Percentiles rank a stretch among this genome's conserved stretches.
Evolutionary conservation across 2,329 filamentous ascomycete genomes (phyloP).

Genomic region (Sporothrix pallida): DNA sequence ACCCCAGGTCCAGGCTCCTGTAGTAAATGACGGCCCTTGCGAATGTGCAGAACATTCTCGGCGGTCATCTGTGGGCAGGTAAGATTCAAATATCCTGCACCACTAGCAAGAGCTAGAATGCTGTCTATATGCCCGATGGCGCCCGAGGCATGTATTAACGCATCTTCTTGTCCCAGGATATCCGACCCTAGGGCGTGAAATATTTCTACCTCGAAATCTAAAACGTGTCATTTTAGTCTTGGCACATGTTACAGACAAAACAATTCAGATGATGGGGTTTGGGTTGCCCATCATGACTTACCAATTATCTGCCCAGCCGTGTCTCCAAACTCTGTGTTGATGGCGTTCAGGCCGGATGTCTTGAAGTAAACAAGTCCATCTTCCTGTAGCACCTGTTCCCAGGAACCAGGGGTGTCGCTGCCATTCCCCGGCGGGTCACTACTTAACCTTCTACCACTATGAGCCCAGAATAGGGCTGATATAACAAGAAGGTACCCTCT

Average conservation of each 20-base stretch:
- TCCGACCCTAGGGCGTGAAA: slow-evolving; percentile 75
- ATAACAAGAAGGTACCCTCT: slow-evolving; percentile 87
- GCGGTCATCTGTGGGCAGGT: slow-evolving; percentile 70
- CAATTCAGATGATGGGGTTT: no score
- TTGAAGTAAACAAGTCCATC: slow-evolving; percentile 83
- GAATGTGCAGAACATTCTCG: slow-evolving; percentile 74
- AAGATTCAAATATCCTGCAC: slow-evolving; percentile 76
- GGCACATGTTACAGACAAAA: neutral
- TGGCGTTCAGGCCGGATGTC: slow-evolving; percentile 76
- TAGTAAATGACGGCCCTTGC: slow-evolving; percentile 81
- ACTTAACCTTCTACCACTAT: slow-evolving; percentile 44
- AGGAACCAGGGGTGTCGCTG: slow-evolving; percentile 58
- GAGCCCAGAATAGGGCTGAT: slow-evolving; percentile 53
- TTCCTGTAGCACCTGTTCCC: slow-evolving; percentile 79
- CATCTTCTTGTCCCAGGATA: slow-evolving; percentile 70
- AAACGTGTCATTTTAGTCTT: neutral
- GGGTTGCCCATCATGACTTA: slow-evolving; percentile 47
- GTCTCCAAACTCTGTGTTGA: slow-evolving; percentile 84
- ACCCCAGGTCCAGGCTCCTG: slow-evolving; percentile 82
- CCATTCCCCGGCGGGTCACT: slow-evolving; percentile 60
- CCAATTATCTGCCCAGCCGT: slow-evolving; percentile 83
- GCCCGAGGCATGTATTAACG: slow-evolving; percentile 73
- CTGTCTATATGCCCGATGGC: slow-evolving; percentile 87
- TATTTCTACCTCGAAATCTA: slow-evolving; percentile 75
- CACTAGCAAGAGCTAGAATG: slow-evolving; percentile 77